Percentiles rank a stretch among this genome's conserved stretches.
These are phyloP conservation scores for Hymenoscyphus salicellus DNA, from an alignment of 2,329 filamentous ascomycete genomes.

Conservation along the genomic window DNA sequence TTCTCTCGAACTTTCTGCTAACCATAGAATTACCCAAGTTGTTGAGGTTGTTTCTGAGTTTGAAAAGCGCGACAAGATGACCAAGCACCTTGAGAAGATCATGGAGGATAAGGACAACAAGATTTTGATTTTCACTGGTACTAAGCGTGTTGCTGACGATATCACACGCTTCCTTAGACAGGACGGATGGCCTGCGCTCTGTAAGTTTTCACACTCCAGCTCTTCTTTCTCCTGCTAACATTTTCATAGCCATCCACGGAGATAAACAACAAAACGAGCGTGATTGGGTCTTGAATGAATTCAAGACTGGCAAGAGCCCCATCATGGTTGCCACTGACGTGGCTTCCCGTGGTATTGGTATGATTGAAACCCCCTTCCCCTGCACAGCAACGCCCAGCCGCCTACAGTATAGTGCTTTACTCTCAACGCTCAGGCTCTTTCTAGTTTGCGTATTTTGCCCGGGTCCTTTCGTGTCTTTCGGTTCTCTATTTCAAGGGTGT, in stretches of 20 bases:
- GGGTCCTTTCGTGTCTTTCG: slow-evolving; percentile 79
- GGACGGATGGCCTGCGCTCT: slow-evolving; percentile 95
- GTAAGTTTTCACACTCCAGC: slow-evolving; percentile 56
- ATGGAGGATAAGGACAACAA: slow-evolving; percentile 98
- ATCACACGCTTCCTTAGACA: slow-evolving; percentile 97
- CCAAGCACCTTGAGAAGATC: slow-evolving; percentile 94
- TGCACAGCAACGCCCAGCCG: slow-evolving; percentile 56
- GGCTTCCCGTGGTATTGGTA: slow-evolving; percentile 99
- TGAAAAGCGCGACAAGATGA: slow-evolving; percentile 97
- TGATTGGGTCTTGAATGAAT: slow-evolving; percentile 98
- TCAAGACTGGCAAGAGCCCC: slow-evolving; percentile 98
- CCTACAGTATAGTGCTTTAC: slow-evolving; percentile 72
- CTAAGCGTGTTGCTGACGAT: slow-evolving; percentile 94
- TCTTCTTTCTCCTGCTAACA: slow-evolving; percentile 48
- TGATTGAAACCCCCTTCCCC: slow-evolving; percentile 66
- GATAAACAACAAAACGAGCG: slow-evolving; percentile 99
- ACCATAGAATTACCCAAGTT: slow-evolving; percentile 96
- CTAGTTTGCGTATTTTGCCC: slow-evolving; percentile 87
- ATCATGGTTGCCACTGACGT: slow-evolving; percentile 99
- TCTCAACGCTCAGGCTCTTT: slow-evolving; percentile 85
- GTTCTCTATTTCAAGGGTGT: slow-evolving; percentile 76
- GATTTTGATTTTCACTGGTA: slow-evolving; percentile 88
- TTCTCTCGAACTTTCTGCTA: slow-evolving; percentile 92
- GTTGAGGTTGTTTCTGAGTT: slow-evolving; percentile 95
- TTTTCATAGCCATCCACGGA: slow-evolving; percentile 78